Base-by-base conservation (phyloP, 164 flowering plant species). In the Cinnamomum chago region DNA sequence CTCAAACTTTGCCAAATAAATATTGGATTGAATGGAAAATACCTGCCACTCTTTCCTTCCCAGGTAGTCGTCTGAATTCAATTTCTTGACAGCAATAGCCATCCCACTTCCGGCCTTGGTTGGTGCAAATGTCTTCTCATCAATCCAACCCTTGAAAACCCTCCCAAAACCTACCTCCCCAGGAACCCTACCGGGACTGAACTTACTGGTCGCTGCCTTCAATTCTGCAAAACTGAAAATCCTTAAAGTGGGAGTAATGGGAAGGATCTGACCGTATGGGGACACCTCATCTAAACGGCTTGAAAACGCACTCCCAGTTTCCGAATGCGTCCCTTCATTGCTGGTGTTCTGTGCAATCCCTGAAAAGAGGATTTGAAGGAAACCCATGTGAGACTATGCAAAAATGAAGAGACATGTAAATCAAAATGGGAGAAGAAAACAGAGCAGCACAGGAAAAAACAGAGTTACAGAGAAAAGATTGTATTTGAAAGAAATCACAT, bases 221-320 rank as follows among this genome's bases (percentile, higher is more conserved):
- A 91, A 60, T 65, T 91, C 97, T 0, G 84, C 70, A 76, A 84
- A 90, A n/a, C 64, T 87, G 84, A 80, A 90, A 9, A 74, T 72
- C 72, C 79, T 90, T 79, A 90, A 73, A 71, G 81, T 84, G 17
- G 91, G 86, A 3, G 79, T 24, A 24, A 24, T 65, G 9, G 83
- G 80, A 67, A 90, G 74, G 12, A 88, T 81, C 28, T 81, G 81
- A n/a, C 93, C 91, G 11, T 79, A 35, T n/a, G 81, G 72, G 52
- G 20, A 70, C 11, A 33, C 76, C 77, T 79, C 86, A 0, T 79
- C 89, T n/a, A 25, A 12, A 35, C 68, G 27, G 40, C 40, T 66
- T 2, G 13, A 28, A 27, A 2, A 14, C 17, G 3, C 65, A n/a
- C 33, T 14, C 9, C 40, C 17, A 27, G 17, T 28, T 13, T 40